A percentile compares a stretch with the other conserved stretches of the same genome.
These are phyloP conservation scores for Pisolithus tinctorius DNA, from an alignment of 768 basidiomycete genomes.

Conservation along the genomic window DNA sequence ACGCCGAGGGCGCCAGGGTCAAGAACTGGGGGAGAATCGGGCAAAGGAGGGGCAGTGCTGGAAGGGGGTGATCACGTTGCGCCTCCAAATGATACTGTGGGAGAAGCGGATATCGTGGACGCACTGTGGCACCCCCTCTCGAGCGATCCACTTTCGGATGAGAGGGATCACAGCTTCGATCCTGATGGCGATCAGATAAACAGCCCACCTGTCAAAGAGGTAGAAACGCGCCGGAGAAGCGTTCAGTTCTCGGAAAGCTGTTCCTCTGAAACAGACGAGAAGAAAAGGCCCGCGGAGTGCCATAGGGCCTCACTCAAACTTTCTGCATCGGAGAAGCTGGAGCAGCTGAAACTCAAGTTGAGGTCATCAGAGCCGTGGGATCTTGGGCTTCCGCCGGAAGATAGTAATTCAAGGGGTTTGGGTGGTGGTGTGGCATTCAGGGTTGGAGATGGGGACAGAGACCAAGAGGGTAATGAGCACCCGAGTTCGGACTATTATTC, in stretches of 20 bases:
- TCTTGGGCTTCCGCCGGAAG: slow-evolving; percentile 41
- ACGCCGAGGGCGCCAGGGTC: neutral
- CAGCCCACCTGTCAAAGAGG: neutral
- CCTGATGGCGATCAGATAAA: neutral
- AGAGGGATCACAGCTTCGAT: slow-evolving; percentile 4
- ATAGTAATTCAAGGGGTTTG: slow-evolving; percentile 23
- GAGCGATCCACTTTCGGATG: slow-evolving; percentile 1
- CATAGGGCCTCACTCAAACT: slow-evolving; percentile 19
- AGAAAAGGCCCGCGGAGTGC: slow-evolving; percentile 19
- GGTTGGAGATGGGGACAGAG: neutral
- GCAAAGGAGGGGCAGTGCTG: neutral
- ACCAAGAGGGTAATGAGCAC: neutral
- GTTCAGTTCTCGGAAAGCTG: neutral
- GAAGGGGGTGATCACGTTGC: neutral
- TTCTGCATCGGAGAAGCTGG: slow-evolving; percentile 8
- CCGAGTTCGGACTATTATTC: slow-evolving; percentile 35
- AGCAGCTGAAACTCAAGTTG: slow-evolving; percentile 45
- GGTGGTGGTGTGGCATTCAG: neutral
- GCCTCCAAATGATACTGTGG: slow-evolving; percentile 1
- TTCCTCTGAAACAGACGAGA: slow-evolving; percentile 17
- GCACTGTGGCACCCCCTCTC: slow-evolving; percentile 20
- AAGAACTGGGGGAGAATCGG: slow-evolving; percentile 1
- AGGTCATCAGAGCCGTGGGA: slow-evolving; percentile 59
- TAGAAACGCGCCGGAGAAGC: neutral
- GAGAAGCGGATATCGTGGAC: slow-evolving; percentile 19